Base-by-base conservation (phyloP, 2,329 filamentous ascomycete genomes). In the Knoxdaviesia proteae region DNA sequence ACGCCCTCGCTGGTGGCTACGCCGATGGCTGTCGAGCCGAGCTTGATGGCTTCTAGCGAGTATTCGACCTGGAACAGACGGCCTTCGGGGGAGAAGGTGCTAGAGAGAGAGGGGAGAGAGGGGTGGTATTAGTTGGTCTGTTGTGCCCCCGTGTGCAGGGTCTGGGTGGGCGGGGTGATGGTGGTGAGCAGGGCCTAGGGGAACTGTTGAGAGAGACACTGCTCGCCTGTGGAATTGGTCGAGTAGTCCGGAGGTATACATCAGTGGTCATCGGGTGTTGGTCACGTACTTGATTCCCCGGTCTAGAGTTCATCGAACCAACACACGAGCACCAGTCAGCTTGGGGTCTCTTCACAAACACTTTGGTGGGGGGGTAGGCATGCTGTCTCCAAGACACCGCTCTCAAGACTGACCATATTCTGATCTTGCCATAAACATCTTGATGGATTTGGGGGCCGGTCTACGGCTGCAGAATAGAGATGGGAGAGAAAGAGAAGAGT, bases 31-130 rank as follows among this genome's bases (percentile, higher is more conserved):
- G 90, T 98, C 55, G 84, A 93, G 53, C 90, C 90, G 52, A 96
- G 83, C 71, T 98, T 98, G 76, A 98, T 98, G 64, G 90, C 90
- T 71, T 98, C 90, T 62, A 98, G 81, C 47, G 90, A 96, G 77
- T 98, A 98, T 80, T 98, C 90, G 69, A 98, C 90, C 70, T 98
- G 90, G 75, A 98, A 98, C 62, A 98, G 83, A 65, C 90, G 90
- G 57, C 90, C 90, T 74, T 98, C 90, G 47, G 90, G 90, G 54
- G 90, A 98, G 76, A 98, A 98, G 74, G 90, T 98, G 74, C 83
- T 92, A 32, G 32, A 20, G 6, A 39, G 9, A 36, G 3, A 7
- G 11, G 20, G 32, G 35, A 36, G 44, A 40, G 37, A 11, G 41
- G 37, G 20, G 20, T 20, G 20, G 20, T 20, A 3, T 20, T 20